These are phyloP conservation scores for Rusavskia elegans DNA, from an alignment of 495 filamentous ascomycete genomes.

Conservation along the genomic window DNA sequence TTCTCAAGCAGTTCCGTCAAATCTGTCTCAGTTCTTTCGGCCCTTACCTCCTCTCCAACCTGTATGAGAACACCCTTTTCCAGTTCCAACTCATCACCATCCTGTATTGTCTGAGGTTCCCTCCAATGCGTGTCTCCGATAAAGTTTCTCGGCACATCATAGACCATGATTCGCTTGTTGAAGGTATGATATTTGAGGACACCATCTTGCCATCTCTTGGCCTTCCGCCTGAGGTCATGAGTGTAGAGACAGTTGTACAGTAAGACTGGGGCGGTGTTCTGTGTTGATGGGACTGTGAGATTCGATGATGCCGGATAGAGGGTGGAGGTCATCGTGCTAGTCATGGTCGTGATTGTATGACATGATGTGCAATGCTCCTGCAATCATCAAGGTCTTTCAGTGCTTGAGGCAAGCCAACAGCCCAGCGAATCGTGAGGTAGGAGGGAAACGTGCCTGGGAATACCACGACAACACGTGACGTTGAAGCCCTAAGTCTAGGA, in stretches of 20 bases:
- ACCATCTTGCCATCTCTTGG: slow-evolving; percentile 89
- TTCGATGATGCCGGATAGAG: slow-evolving; percentile 16
- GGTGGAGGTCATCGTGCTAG: slow-evolving; percentile 18
- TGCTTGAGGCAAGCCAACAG: no score
- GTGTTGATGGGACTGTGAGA: slow-evolving; percentile 23
- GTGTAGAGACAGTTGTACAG: slow-evolving; percentile 79
- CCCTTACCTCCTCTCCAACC: slow-evolving; percentile 47
- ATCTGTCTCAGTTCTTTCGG: slow-evolving; percentile 57
- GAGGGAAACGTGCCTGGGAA: no score
- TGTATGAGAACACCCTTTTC: slow-evolving; percentile 67
- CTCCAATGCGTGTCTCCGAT: slow-evolving; percentile 78
- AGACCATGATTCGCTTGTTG: slow-evolving; percentile 85
- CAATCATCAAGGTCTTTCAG: no score
- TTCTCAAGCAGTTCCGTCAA: slow-evolving; percentile 57
- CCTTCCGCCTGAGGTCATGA: slow-evolving; percentile 66
- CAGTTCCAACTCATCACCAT: slow-evolving; percentile 68
- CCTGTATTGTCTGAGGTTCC: slow-evolving; percentile 42
- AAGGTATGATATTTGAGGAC: slow-evolving; percentile 74
- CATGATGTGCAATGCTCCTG: background rate
- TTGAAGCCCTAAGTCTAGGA: no score
- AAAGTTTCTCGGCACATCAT: slow-evolving; percentile 63
- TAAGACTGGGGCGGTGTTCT: slow-evolving; percentile 58
- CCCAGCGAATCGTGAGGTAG: no score
- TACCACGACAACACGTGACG: no score
- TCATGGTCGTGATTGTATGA: background rate